Conservation (phyloP, 805 yeast species). For the Phaffomyces antillensis region DNA sequence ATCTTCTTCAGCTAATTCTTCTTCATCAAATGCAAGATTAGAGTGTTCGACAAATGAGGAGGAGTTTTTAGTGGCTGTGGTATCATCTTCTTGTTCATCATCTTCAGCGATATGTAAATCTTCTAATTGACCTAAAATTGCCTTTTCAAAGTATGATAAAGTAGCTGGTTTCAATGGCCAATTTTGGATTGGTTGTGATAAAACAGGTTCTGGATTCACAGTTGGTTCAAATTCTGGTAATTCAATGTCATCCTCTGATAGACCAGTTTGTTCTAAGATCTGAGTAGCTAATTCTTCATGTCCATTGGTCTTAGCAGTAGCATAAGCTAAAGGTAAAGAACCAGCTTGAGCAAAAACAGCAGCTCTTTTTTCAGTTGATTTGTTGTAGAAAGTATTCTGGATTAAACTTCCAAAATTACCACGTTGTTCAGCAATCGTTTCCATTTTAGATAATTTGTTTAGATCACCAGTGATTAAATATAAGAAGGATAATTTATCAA, state of each 20-base stretch:
- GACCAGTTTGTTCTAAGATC: slow-evolving; percentile 63
- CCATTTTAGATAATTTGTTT: slow-evolving; percentile 74
- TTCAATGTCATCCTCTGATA: slow-evolving; percentile 54
- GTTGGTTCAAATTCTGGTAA: slow-evolving; percentile 48
- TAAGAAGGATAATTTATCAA: slow-evolving; percentile 85
- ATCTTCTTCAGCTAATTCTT: slow-evolving; percentile 47
- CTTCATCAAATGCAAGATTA: slow-evolving; percentile 29
- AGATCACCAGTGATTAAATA: slow-evolving; percentile 80
- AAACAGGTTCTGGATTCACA: slow-evolving; percentile 41
- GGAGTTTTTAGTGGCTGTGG: slow-evolving; percentile 17
- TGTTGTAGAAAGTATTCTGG: slow-evolving; percentile 74
- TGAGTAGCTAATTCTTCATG: slow-evolving; percentile 66
- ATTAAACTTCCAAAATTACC: slow-evolving; percentile 73
- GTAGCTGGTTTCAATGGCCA: slow-evolving; percentile 82
- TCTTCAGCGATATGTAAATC: slow-evolving; percentile 46
- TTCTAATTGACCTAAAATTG: slow-evolving; percentile 72
- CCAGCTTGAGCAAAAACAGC: slow-evolving; percentile 71
- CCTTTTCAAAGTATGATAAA: slow-evolving; percentile 78
- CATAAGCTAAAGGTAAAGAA: slow-evolving; percentile 82
- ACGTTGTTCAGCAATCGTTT: slow-evolving; percentile 81
- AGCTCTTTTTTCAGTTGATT: slow-evolving; percentile 70
- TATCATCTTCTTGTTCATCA: slow-evolving; percentile 15
- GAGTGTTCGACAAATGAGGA: slow-evolving; percentile 29
- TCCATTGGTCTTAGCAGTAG: slow-evolving; percentile 85
- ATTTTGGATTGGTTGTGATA: slow-evolving; percentile 39